A percentile compares a stretch with the other conserved stretches of the same genome.
These are phyloP conservation scores for Pezicula rhizophila DNA, from an alignment of 2,329 filamentous ascomycete genomes.

Conservation along the genomic window DNA sequence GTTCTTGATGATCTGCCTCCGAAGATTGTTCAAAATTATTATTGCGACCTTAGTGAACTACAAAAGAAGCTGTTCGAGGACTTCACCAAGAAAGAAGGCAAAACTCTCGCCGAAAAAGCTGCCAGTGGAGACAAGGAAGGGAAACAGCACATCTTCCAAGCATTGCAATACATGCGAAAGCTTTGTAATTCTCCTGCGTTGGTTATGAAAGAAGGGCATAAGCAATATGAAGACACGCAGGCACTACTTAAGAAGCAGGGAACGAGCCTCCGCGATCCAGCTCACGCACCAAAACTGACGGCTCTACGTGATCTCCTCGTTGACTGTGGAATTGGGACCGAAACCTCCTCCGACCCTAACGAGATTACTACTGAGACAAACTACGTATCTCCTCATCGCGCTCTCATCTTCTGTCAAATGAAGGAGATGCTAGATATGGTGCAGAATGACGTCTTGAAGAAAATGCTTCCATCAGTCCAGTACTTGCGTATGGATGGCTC, in stretches of 20 bases:
- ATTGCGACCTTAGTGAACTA: constrained; percentile 92
- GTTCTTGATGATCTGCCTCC: constrained; percentile 93
- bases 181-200: constrained; percentile 95
- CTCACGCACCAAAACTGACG: constrained; percentile 86
- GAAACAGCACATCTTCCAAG: constrained; percentile 98
- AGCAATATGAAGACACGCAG: constrained; percentile 83
- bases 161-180: constrained; percentile 98
- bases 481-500: constrained; percentile 90
- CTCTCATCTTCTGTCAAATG: constrained; percentile 98
- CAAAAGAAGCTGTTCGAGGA: constrained; percentile 95
- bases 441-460: constrained; percentile 84
- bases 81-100: constrained; percentile 89
- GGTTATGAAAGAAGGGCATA: constrained; percentile 91
- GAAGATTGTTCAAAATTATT: constrained; percentile 99
- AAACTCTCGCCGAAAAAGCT: constrained; percentile 78
- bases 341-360: constrained; percentile 39
- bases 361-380: constrained; percentile 55
- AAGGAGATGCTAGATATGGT: constrained; percentile 99
- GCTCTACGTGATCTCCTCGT: constrained; percentile 88
- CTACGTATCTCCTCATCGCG: constrained; percentile 92
- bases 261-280: constrained; percentile 75
- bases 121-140: constrained; percentile 82
- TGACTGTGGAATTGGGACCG: constrained; percentile 93
- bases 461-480: constrained; percentile 85
- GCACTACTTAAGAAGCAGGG: constrained; percentile 71